Conservation (phyloP, 2,329 filamentous ascomycete genomes). For the Neofusicoccum sp. region DNA sequence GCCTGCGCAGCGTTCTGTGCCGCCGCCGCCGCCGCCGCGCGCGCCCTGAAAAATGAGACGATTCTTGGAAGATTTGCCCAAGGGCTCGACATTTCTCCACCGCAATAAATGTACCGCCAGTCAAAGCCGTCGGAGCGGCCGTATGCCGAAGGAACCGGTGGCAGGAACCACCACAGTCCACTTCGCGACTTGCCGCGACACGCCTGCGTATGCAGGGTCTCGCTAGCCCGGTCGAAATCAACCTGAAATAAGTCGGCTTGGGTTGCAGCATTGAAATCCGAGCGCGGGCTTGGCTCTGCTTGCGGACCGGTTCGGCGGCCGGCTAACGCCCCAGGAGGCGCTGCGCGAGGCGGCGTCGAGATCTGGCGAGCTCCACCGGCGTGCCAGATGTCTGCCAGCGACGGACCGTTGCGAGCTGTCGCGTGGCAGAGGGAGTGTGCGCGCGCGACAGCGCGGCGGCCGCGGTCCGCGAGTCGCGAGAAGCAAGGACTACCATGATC, state of each 20-base stretch:
- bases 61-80: not conserved
- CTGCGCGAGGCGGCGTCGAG: not conserved
- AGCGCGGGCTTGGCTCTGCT: constrained; percentile 4
- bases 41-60: not conserved
- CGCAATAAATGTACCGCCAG: not conserved
- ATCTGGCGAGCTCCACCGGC: constrained; percentile 7
- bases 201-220: constrained; percentile 5
- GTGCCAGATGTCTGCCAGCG: not conserved
- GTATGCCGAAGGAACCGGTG: constrained; percentile 10
- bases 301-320: constrained; percentile 5
- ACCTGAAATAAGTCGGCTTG: not conserved
- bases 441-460: constrained; percentile 1
- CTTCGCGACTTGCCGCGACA: constrained; percentile 9
- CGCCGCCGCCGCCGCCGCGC: constrained; percentile 1
- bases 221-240: constrained; percentile 3
- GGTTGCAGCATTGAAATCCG: not conserved
- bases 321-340: not conserved
- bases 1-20: not conserved
- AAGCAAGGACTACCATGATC: constrained; percentile 18
- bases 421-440: constrained; percentile 11
- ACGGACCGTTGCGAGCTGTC: constrained; percentile 17
- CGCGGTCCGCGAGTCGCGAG: constrained; percentile 6
- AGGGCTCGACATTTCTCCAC: constrained; percentile 7
- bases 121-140: not conserved
- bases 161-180: constrained; percentile 3